Base-by-base conservation (phyloP, 78 protist species). In the Tieghemostelium lacteum region DNA sequence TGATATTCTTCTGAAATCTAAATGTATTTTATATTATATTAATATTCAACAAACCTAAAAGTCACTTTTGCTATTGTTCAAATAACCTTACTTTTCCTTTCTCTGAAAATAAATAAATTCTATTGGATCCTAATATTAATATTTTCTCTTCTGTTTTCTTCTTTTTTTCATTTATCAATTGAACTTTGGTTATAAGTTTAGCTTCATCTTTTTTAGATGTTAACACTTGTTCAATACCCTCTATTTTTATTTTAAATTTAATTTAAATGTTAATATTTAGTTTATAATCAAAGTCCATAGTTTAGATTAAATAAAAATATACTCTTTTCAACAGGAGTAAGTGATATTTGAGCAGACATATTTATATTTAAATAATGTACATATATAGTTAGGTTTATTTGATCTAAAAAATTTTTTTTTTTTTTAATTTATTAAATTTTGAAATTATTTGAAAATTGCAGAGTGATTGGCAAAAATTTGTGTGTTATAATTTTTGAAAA, bases 171-270 rank as follows among this genome's bases (percentile, higher is more conserved):
- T 66, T 69, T n/a, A 69, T 10, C 4, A 69, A 28, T 57, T 63
- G 20, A 42, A 67, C 62, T 17, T 83, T 83, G 1, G 77, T 67
- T 16, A 83, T 58, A 55, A 69, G 40, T 60, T 67, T 83, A 54
- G 74, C 89, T 69, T 83, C 89, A 36, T 24, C 37, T 69, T 42
- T 83, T 20, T 60, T 72, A 8, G 66, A 64, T 67, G 89, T 39
- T 69, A 83, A 69, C 36, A 78, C 52, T 31, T 36, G 40, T 39
- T 78, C 88, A 17, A 78, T 78, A 33, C 69, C 54, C 39, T 78
- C 63, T 52, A 22, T 70, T 37, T 36, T 5, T 67, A 34, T 5
- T n/a, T n/a, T n/a, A n/a, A n/a, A n/a, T 36, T 28, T 28, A n/a
- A 64, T 33, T 22, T 28, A 36, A 37, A 37, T 8, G 4, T 5